These are phyloP conservation scores for Brassica juncea DNA, from an alignment of 345 rosid genomes.

Conservation along the genomic window DNA sequence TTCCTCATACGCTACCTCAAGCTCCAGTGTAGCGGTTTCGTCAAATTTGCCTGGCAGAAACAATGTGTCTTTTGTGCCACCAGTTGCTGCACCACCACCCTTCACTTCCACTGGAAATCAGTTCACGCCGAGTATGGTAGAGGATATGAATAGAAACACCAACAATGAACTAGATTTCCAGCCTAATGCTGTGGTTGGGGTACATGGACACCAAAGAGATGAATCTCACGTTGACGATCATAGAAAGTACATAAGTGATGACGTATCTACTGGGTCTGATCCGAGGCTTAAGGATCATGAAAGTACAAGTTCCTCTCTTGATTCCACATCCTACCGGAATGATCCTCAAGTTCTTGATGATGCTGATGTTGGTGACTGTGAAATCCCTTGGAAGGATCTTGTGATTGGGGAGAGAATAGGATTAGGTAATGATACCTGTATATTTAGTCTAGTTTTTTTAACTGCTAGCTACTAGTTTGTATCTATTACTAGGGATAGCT, in stretches of 20 bases:
- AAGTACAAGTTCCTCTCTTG: conserved; percentile 64
- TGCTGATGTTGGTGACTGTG: conserved; percentile 90
- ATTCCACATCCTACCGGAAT: conserved; percentile 51
- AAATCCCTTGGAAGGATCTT: conserved; percentile 98
- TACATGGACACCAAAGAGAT: conserved; percentile 44
- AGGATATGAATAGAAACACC: conserved; percentile 43
- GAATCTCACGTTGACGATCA: conserved; percentile 53
- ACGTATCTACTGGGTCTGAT: conserved; percentile 52
- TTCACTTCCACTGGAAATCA: conserved; percentile 48
- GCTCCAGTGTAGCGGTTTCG: conserved; percentile 45
- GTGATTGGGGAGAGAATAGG: conserved; percentile 97
- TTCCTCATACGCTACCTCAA: conserved; percentile 55
- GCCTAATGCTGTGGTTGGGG: conserved; percentile 33
- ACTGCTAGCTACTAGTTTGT: conserved; percentile 15
- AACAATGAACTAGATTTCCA: conserved; percentile 43
- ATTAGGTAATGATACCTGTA: conserved; percentile 60
- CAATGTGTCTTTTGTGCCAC: conserved; percentile 45
- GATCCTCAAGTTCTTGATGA: conserved; percentile 78
- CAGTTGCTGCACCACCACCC: conserved; percentile 43
- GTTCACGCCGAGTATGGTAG: conserved; percentile 39
- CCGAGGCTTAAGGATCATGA: conserved; percentile 63
- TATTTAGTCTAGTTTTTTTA: neutral
- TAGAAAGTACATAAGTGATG: conserved; percentile 57
- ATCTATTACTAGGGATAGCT: conserved; percentile 2
- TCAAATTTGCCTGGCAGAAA: conserved; percentile 46